A percentile compares a stretch with the other conserved stretches of the same genome.
Conservation (phyloP, 73 alveolate genomes). For the Uronychia binucleata region DNA sequence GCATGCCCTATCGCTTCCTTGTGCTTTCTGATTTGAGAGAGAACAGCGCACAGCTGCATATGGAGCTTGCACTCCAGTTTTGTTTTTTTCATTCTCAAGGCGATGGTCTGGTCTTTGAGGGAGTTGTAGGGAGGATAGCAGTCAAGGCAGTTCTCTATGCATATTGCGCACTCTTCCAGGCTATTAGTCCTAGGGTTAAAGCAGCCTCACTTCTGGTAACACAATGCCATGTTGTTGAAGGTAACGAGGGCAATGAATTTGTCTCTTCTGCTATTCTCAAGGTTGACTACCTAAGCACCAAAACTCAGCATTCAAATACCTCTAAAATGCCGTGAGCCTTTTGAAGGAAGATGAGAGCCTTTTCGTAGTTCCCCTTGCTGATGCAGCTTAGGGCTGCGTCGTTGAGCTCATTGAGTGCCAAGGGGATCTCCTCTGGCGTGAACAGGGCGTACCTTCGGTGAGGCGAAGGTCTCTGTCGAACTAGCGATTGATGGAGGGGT, state of each 20-base stretch:
- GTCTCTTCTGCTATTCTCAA: constrained; percentile 42
- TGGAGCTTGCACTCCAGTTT: constrained; percentile 53
- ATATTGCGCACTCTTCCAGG: constrained; percentile 60
- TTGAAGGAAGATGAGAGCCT: constrained; percentile 59
- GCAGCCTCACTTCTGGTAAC: constrained; percentile 44
- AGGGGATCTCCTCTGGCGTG: constrained; percentile 60
- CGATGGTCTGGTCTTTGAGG: constrained; percentile 6
- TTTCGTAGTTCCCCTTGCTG: constrained; percentile 51
- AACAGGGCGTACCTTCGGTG: constrained; percentile 4
- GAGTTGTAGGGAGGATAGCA: constrained; percentile 10
- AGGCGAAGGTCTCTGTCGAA: constrained; percentile 59
- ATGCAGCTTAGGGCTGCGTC: constrained; percentile 48
- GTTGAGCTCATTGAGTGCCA: constrained; percentile 59
- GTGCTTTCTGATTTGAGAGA: constrained; percentile 75
- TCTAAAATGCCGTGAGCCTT: constrained; percentile 71
- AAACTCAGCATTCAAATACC: constrained; percentile 16
- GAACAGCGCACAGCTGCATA: constrained; percentile 86
- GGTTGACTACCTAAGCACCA: constrained; percentile 20
- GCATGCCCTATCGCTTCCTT: constrained; percentile 81
- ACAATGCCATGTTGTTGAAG: constrained; percentile 57
- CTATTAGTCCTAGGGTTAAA: constrained; percentile 10
- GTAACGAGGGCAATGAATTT: constrained; percentile 22
- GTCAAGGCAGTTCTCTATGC: constrained; percentile 44
- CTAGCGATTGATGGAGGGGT: constrained; percentile 44
- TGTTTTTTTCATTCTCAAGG: constrained; percentile 28